Percentiles rank a stretch among this genome's conserved stretches.
phyloP scores from a whole-genome alignment of 2,329 filamentous ascomycete species.

The Zopfia rhizophila region DNA sequence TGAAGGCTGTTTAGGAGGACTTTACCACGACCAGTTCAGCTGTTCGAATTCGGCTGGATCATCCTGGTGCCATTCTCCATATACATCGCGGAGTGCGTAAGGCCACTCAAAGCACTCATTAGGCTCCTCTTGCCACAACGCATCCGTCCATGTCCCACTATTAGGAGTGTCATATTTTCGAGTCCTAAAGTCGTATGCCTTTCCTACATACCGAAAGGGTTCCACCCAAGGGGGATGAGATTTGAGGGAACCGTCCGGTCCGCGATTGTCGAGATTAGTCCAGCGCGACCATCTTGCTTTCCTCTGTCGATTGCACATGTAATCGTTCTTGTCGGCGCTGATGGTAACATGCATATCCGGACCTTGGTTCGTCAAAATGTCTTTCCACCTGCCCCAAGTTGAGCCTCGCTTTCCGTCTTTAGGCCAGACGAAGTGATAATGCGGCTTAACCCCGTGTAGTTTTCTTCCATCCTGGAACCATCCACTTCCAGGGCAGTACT shows the following conservation, averaged over 20 bases:
- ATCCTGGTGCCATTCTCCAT: slow-evolving; percentile 39
- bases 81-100: slow-evolving; percentile 36
- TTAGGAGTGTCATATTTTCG: slow-evolving; percentile 43
- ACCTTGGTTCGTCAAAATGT: slow-evolving; percentile 54
- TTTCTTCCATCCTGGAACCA: slow-evolving; percentile 40
- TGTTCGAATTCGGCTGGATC: slow-evolving; percentile 18
- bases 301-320: slow-evolving; percentile 50
- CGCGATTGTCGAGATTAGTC: slow-evolving; percentile 38
- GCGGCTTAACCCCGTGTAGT: slow-evolving; percentile 39
- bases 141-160: slow-evolving; percentile 44
- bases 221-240: slow-evolving; percentile 18
- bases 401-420: slow-evolving; percentile 54
- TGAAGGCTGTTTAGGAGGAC: slow-evolving; percentile 42
- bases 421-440: slow-evolving; percentile 57
- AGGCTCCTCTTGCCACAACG: slow-evolving; percentile 38
- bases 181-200: slow-evolving; percentile 49
- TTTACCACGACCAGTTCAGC: slow-evolving; percentile 10
- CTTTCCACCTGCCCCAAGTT: slow-evolving; percentile 53
- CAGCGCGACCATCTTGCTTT: slow-evolving; percentile 51
- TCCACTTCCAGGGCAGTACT: slow-evolving; percentile 30
- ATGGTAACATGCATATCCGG: slow-evolving; percentile 59
- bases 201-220: slow-evolving; percentile 8
- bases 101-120: slow-evolving; percentile 33
- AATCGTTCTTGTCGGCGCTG: slow-evolving; percentile 49
- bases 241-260: slow-evolving; percentile 20